Conservation (phyloP, 2,329 filamentous ascomycete species). For the Clarireedia homoeocarpa region DNA sequence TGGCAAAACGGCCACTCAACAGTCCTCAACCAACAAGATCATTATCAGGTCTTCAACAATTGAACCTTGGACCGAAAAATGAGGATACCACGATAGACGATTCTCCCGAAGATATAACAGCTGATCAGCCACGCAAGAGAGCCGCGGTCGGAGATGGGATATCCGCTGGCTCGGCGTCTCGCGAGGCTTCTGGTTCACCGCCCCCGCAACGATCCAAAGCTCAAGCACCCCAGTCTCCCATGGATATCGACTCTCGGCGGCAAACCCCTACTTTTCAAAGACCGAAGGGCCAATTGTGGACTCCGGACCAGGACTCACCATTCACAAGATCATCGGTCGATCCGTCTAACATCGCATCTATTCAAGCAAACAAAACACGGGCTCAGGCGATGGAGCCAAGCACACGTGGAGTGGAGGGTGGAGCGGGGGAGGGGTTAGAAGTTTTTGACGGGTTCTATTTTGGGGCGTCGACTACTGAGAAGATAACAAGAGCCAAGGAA, state of each 20-base stretch:
- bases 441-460: too few species aligned
- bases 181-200: conserved; percentile 18
- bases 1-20: conserved; percentile 13
- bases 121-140: conserved; percentile 21
- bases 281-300: conserved; percentile 23
- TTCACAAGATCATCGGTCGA: conserved; percentile 19
- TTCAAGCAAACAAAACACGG: conserved; percentile 18
- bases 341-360: conserved; percentile 24
- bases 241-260: conserved; percentile 12
- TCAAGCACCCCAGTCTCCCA: conserved; percentile 12
- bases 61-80: conserved; percentile 17
- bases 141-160: conserved; percentile 25
- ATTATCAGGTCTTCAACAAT: conserved; percentile 14
- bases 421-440: too few species aligned
- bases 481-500: too few species aligned
- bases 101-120: conserved; percentile 12
- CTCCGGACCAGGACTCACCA: conserved; percentile 17
- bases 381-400: conserved; percentile 14
- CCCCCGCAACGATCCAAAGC: conserved; percentile 16
- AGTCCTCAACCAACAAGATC: conserved; percentile 9
- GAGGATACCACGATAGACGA: conserved; percentile 20
- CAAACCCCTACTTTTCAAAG: conserved; percentile 11
- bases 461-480: too few species aligned
- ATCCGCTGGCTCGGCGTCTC: conserved; percentile 20
- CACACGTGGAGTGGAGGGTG: too few species aligned